Conservation (phyloP, 805 yeast genomes). For the Komagataella phaffii region DNA sequence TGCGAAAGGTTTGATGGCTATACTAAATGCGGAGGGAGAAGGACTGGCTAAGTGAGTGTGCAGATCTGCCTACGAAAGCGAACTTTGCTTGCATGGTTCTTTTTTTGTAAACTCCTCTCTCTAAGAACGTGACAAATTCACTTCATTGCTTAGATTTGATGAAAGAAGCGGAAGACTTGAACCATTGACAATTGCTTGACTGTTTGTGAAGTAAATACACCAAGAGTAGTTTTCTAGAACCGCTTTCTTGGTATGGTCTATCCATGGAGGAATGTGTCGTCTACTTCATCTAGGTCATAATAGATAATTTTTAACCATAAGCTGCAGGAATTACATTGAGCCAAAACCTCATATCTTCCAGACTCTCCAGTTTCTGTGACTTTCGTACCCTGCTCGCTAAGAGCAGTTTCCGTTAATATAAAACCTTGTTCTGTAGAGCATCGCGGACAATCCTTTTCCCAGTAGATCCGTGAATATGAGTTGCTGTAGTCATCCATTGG, state of each 20-base stretch:
- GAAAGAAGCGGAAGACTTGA: neutral
- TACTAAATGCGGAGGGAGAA: constrained; percentile 38
- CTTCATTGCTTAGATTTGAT: neutral
- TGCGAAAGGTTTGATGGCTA: constrained; percentile 56
- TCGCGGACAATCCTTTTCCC: constrained; percentile 51
- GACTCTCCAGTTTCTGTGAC: constrained; percentile 27
- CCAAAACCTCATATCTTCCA: constrained; percentile 46
- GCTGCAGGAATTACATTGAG: constrained; percentile 78
- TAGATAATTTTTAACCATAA: constrained; percentile 72
- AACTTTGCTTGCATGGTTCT: neutral
- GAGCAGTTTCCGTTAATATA: constrained; percentile 42
- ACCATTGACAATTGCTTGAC: neutral
- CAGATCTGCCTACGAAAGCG: neutral
- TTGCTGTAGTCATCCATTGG: constrained; percentile 15
- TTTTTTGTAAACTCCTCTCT: neutral
- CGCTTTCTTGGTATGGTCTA: too few relatives aligned
- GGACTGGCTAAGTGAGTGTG: constrained; percentile 5
- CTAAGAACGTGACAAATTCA: too few relatives aligned
- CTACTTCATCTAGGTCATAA: constrained; percentile 26
- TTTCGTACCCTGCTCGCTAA: constrained; percentile 36
- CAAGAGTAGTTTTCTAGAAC: too few relatives aligned
- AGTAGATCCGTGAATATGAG: constrained; percentile 8
- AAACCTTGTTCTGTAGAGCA: constrained; percentile 45
- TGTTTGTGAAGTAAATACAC: too few relatives aligned
- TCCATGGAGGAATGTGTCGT: too few relatives aligned